Conservation (phyloP, 225 moss, liverwort and hornwort species). For the Polytrichum commune region DNA sequence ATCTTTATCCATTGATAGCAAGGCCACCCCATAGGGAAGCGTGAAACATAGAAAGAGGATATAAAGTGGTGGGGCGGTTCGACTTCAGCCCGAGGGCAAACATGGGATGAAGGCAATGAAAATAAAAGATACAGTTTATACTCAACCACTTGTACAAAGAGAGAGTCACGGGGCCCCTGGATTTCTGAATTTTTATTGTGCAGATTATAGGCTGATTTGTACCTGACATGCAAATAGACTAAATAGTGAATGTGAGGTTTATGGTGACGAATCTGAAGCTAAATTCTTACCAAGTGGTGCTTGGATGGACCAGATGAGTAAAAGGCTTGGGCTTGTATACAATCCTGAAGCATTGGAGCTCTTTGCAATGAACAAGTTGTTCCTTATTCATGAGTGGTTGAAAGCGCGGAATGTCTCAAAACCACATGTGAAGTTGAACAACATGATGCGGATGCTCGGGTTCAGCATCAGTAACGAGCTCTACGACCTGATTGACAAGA, state of each 20-base stretch:
- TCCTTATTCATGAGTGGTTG: conserved; percentile 77
- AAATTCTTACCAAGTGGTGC: not conserved
- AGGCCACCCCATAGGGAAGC: too few relatives aligned
- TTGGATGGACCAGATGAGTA: conserved; percentile 78
- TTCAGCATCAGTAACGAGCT: conserved; percentile 68
- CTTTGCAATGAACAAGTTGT: conserved; percentile 89
- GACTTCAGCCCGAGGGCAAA: too few relatives aligned
- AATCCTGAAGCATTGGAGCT: conserved; percentile 96
- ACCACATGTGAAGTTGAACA: conserved; percentile 62
- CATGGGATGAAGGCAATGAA: too few relatives aligned
- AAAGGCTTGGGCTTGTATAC: conserved; percentile 74
- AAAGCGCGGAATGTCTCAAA: conserved; percentile 60
- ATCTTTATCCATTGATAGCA: too few relatives aligned
- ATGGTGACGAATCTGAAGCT: too few relatives aligned
- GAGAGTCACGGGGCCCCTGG: too few relatives aligned
- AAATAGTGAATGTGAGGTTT: too few relatives aligned
- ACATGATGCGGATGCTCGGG: conserved; percentile 91
- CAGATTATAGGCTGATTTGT: not conserved
- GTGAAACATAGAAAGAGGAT: too few relatives aligned
- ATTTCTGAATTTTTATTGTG: not conserved
- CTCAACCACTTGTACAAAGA: too few relatives aligned
- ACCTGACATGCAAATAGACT: too few relatives aligned
- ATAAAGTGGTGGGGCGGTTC: too few relatives aligned
- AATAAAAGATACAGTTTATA: too few relatives aligned
- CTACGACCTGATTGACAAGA: conserved; percentile 57